Base-by-base conservation (phyloP, 257 asterid species). In the Solanum chaucha region DNA sequence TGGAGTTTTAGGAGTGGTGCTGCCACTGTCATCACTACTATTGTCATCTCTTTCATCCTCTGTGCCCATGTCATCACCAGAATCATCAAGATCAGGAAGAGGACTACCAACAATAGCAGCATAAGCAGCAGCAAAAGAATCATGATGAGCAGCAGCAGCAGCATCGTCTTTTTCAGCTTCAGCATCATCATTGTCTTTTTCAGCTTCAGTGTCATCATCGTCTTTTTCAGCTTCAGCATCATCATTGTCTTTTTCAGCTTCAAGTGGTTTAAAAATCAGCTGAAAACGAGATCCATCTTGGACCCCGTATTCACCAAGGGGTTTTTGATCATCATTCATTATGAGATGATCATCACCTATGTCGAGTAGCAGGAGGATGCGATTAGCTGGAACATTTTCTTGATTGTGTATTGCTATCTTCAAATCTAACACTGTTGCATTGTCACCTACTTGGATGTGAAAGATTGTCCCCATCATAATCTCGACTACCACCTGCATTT, bases 201-300 rank as follows among this genome's bases (percentile, higher is more conserved):
- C 48, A 46, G 58, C 0, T 46, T 46, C 58, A 46, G 58, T 0
- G 1, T 13, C 58, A 46, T 48, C 58, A 48, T 51, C 0, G 22
- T 51, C 61, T 15, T 15, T 51, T 41, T 44, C 65, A 22, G 9
- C 28, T 38, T 77, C 89, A 46, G 58, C 0, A 2, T 13, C 58
- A 46, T 48, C 58, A 48, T 51, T 0, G 22, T 51, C 61, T 15
- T 15, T 51, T 41, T 44, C 65, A 22, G 9, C 28, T 38, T 77
- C 89, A 14, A 26, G 65, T 8, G 87, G 88, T 40, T 40, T 34
- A 17, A 94, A 90, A 67, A 94, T 90, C 68, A 92, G 87, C 61
- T 93, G 93, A 74, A 96, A 51, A 65, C 86, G 97, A 58, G 98
- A 95, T 86, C 94, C 90, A 74, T 94, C 94, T 61, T 30, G 28